A percentile compares a stretch with the other conserved stretches of the same genome.
Evolutionary conservation across 345 rosid species (phyloP).

Genomic region (Corymbia maculata): DNA sequence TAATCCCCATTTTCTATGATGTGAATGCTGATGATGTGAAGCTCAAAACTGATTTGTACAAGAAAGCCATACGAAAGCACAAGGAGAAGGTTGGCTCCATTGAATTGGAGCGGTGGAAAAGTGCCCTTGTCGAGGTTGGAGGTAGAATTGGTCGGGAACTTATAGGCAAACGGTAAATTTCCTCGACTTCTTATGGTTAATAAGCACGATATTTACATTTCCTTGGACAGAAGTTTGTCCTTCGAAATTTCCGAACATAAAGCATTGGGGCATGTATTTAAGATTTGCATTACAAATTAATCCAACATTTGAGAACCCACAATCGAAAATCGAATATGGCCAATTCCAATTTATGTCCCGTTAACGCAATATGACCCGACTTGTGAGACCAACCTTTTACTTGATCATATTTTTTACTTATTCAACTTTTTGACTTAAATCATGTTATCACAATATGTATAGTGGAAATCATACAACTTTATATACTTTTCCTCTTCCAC

Average conservation of each 20-base stretch:
- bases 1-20: background rate
- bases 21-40: background rate
- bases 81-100: background rate
- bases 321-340: too few relatives aligned
- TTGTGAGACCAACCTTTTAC: background rate
- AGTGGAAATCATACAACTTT: background rate
- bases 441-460: background rate
- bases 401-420: too few relatives aligned
- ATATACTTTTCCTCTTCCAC: background rate
- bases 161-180: background rate
- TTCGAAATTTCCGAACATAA: too few relatives aligned
- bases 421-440: background rate
- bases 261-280: too few relatives aligned
- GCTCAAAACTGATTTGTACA: background rate
- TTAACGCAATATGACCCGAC: too few relatives aligned
- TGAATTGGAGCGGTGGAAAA: background rate
- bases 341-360: too few relatives aligned
- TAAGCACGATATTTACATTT: background rate
- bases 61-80: background rate
- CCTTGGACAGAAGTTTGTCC: background rate
- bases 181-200: background rate
- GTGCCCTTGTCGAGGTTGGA: background rate
- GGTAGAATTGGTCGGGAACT: background rate
- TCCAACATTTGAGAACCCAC: too few relatives aligned
- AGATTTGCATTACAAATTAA: too few relatives aligned